These are phyloP conservation scores for Pyrenula massariospora DNA, from an alignment of 495 filamentous ascomycete species.

Conservation along the genomic window DNA sequence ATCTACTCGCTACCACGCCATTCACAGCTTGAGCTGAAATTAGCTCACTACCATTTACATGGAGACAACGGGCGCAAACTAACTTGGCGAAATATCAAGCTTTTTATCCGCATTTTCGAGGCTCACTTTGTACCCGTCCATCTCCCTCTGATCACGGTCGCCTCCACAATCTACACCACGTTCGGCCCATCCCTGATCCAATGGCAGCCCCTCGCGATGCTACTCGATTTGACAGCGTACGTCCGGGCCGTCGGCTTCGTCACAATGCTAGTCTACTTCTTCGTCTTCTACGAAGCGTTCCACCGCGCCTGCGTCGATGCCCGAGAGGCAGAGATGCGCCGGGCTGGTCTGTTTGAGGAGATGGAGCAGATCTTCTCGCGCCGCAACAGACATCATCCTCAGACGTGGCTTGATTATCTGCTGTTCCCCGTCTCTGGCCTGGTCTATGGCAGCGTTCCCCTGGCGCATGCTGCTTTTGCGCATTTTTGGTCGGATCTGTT, in stretches of 20 bases:
- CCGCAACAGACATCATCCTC: constrained; percentile 31
- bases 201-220: constrained; percentile 36
- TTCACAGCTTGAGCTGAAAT: background rate
- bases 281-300: constrained; percentile 51
- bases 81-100: background rate
- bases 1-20: background rate
- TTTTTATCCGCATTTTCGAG: constrained; percentile 53
- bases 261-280: constrained; percentile 40
- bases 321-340: constrained; percentile 51
- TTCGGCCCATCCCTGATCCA: constrained; percentile 31
- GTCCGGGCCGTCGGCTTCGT: constrained; percentile 46
- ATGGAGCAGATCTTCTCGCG: constrained; percentile 47
- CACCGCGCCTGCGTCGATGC: constrained; percentile 39
- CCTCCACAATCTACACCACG: constrained; percentile 42
- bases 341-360: constrained; percentile 32
- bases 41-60: background rate
- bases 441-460: constrained; percentile 49
- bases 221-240: constrained; percentile 43
- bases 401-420: constrained; percentile 40
- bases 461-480: constrained; percentile 47
- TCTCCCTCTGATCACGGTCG: constrained; percentile 45
- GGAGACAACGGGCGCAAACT: background rate
- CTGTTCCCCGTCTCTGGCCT: constrained; percentile 50
- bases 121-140: constrained; percentile 59
- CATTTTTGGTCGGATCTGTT: constrained; percentile 57